Evolutionary conservation across 2,329 filamentous ascomycete species (phyloP), one percentile per base, ranked within the genome.

Genomic region (Amphichorda felina): DNA sequence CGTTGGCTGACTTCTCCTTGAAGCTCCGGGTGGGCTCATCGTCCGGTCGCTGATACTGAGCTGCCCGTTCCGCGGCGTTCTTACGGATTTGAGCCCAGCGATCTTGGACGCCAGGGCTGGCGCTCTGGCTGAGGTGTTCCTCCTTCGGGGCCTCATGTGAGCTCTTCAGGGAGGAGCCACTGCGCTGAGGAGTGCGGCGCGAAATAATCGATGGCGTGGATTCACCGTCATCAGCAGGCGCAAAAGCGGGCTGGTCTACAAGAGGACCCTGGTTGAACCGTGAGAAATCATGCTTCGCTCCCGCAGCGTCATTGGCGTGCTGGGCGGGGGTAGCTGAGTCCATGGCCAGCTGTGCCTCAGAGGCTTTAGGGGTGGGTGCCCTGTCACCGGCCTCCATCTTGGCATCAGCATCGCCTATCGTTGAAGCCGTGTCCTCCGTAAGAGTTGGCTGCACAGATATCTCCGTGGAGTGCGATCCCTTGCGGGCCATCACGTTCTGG

Each of bases 21-120:
- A 16, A 18, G 27, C 84, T 36, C 15, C 29, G 24, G 13, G 30
- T 33, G 11, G 25, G 33, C 27, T 38, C 39, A 47, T 83, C 77
- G 45, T 86, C 81, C 36, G 26, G 24, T 7, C 33, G 33, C 22
- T 39, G 32, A 19, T 26, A 34, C 24, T 33, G 10, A 6, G 74
- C 66, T 25, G 82, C 83, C 40, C 87, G 74, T 41, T 91, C 82
- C 4, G 87, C 87, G 9, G 91, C 91, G 49, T 95, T 95, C 68
- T 88, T 89, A 45, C 88, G 77, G 45, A 96, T 95, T 58, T 94
- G 86, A 1, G 89, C 89, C 91, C 91, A 98, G 37, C 89, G 79
- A 53, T 95, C 88, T 43, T 82, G 57, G 2, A 60, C 56, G 26
- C 56, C 50, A 15, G 54, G 53, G 33, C 54, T 37, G 17, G 55